A percentile compares a stretch with the other conserved stretches of the same genome.
Conservation (phyloP, 305 asterid species). For the Plantago coronopus region DNA sequence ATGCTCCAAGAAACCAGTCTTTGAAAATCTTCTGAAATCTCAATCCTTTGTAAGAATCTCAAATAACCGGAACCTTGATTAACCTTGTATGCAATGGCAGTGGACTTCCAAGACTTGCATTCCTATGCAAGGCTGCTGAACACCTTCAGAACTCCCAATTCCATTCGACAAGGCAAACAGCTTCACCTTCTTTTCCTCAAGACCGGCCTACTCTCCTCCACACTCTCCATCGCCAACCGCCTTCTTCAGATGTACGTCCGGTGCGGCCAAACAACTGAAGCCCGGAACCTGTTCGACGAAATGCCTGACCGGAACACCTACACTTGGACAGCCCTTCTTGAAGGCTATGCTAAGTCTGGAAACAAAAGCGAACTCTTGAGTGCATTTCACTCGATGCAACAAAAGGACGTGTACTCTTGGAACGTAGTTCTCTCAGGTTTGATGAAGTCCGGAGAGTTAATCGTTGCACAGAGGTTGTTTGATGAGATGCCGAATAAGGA, state of each 20-base stretch:
- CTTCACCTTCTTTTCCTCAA: constrained; percentile 77
- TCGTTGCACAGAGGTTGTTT: constrained; percentile 39
- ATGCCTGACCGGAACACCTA: constrained; percentile 59
- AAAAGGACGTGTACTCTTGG: constrained; percentile 72
- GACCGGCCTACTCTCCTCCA: constrained; percentile 52
- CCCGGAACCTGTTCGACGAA: constrained; percentile 62
- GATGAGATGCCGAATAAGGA: constrained; percentile 66
- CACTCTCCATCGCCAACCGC: constrained; percentile 62
- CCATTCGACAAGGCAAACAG: constrained; percentile 47
- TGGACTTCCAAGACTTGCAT: constrained; percentile 47
- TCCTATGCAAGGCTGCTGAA: constrained; percentile 55
- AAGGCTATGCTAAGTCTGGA: constrained; percentile 58
- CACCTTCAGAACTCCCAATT: constrained; percentile 36
- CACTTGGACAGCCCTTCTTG: constrained; percentile 77
- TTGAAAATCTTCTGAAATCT: too few species aligned
- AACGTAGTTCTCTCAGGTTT: constrained; percentile 53
- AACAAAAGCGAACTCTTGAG: constrained; percentile 28
- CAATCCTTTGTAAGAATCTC: too few species aligned
- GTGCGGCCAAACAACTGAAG: constrained; percentile 52
- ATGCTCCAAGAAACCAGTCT: too few species aligned
- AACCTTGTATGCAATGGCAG: constrained; percentile 16
- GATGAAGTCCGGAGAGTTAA: constrained; percentile 48
- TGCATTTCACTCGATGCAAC: constrained; percentile 51
- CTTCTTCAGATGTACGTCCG: constrained; percentile 70
- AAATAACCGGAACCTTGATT: too few species aligned